phyloP scores from a whole-genome alignment of 1,284 basidiomycete species.

The Puccinia horiana region DNA sequence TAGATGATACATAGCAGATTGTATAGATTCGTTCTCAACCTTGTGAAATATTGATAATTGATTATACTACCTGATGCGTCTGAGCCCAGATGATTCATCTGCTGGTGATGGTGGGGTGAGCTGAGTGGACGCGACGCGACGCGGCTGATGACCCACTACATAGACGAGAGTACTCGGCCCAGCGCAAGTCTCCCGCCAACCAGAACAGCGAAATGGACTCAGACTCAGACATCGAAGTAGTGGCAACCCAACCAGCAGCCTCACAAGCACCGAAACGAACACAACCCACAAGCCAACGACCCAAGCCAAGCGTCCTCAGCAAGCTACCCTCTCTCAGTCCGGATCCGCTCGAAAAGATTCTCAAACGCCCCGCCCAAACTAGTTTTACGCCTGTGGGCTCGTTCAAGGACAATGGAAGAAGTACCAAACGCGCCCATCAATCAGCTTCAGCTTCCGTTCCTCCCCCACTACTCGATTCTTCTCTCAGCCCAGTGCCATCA shows the following conservation, averaged over 20 bases:
- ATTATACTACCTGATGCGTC: too few relatives aligned
- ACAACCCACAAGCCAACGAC: background rate
- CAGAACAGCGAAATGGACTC: conserved; percentile 30
- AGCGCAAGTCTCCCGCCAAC: background rate
- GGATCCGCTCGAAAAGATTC: background rate
- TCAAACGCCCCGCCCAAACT: background rate
- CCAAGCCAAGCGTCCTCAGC: background rate
- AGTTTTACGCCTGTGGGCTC: background rate
- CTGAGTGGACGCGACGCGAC: too few relatives aligned
- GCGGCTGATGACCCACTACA: background rate
- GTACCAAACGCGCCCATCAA: background rate
- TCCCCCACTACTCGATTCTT: background rate
- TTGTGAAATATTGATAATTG: too few relatives aligned
- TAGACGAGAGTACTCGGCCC: background rate
- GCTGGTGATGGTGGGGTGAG: too few relatives aligned
- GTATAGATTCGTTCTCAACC: too few relatives aligned
- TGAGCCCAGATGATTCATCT: too few relatives aligned
- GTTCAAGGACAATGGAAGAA: background rate
- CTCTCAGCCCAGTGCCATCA: background rate
- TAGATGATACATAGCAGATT: too few relatives aligned
- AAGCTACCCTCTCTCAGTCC: conserved; percentile 15
- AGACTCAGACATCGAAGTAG: conserved; percentile 24
- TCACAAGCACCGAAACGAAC: background rate
- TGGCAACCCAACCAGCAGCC: background rate
- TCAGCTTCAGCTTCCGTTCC: background rate